phyloP scores from a whole-genome alignment of 31 red algal species.

The Endocladia muricata region DNA sequence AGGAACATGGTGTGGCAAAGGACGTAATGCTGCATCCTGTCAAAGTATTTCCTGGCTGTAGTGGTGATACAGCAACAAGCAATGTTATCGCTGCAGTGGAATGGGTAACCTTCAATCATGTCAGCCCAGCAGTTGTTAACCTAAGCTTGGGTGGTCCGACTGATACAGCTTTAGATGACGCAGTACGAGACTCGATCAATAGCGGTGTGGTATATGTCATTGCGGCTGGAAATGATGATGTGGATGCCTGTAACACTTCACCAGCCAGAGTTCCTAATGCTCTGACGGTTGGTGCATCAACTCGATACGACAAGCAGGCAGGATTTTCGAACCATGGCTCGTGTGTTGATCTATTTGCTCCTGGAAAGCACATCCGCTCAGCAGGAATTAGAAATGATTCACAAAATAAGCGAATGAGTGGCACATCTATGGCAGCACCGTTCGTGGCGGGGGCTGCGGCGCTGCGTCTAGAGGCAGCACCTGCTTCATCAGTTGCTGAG shows the following conservation, averaged over 20 bases:
- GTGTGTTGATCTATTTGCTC: slow-evolving; percentile 64
- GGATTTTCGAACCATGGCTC: slow-evolving; percentile 30
- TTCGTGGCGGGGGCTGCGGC: slow-evolving; percentile 52
- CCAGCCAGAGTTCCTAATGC: slow-evolving; percentile 25
- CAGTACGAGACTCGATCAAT: too few relatives aligned
- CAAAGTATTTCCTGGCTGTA: too few relatives aligned
- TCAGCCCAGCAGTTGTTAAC: too few relatives aligned
- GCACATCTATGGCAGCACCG: slow-evolving; percentile 59
- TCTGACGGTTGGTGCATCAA: slow-evolving; percentile 48
- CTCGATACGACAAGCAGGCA: slow-evolving; percentile 19
- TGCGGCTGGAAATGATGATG: slow-evolving; percentile 42
- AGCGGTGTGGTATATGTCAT: slow-evolving; percentile 31
- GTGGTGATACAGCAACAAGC: too few relatives aligned
- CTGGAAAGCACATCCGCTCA: slow-evolving; percentile 39
- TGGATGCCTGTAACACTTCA: slow-evolving; percentile 39
- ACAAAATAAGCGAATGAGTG: slow-evolving; percentile 4
- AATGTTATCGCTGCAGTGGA: too few relatives aligned
- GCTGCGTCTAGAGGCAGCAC: slow-evolving; percentile 20
- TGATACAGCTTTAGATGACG: too few relatives aligned
- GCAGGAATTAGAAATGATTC: slow-evolving; percentile 5
- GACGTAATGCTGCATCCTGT: too few relatives aligned
- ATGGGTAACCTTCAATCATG: too few relatives aligned
- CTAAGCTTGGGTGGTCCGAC: too few relatives aligned
- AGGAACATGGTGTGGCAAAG: too few relatives aligned
- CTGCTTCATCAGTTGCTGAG: slow-evolving; percentile 10